A percentile compares a stretch with the other conserved stretches of the same genome.
These are phyloP conservation scores for Limnomonas spitsbergensis DNA, from an alignment of 139 green algal species.

Conservation along the genomic window DNA sequence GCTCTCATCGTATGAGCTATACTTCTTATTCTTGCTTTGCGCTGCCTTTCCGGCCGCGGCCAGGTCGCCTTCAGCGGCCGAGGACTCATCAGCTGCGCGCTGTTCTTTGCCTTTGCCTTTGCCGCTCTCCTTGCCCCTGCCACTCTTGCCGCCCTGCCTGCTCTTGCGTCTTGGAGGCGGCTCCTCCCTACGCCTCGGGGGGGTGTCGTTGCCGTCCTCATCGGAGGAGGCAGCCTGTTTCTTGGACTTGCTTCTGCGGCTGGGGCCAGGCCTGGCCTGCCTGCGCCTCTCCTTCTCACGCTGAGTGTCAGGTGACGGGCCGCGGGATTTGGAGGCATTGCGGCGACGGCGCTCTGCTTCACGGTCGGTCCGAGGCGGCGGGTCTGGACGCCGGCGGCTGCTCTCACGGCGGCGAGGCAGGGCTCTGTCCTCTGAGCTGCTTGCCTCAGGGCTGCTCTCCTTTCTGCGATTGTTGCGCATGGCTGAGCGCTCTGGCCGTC, in stretches of 20 bases:
- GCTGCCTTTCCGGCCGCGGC: neutral
- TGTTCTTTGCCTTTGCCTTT: too few relatives aligned
- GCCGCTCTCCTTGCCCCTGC: neutral
- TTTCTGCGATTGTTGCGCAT: too few relatives aligned
- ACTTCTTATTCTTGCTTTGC: neutral
- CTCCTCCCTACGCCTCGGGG: neutral
- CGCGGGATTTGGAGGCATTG: neutral
- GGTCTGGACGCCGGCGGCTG: neutral
- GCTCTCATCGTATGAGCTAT: neutral
- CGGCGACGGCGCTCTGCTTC: neutral
- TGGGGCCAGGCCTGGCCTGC: neutral
- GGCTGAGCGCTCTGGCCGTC: neutral
- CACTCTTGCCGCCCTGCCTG: neutral
- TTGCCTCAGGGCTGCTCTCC: neutral
- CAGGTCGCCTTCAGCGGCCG: neutral
- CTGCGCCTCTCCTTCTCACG: neutral
- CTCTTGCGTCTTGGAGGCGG: neutral
- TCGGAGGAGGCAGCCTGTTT: too few relatives aligned
- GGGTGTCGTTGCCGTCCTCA: neutral
- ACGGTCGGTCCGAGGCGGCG: neutral
- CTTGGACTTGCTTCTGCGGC: neutral
- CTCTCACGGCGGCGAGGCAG: neutral
- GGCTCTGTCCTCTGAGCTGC: neutral
- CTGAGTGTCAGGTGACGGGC: neutral
- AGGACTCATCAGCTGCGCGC: neutral